phyloP scores from a whole-genome alignment of 2,329 filamentous ascomycete genomes.

The Fusarium begoniae region DNA sequence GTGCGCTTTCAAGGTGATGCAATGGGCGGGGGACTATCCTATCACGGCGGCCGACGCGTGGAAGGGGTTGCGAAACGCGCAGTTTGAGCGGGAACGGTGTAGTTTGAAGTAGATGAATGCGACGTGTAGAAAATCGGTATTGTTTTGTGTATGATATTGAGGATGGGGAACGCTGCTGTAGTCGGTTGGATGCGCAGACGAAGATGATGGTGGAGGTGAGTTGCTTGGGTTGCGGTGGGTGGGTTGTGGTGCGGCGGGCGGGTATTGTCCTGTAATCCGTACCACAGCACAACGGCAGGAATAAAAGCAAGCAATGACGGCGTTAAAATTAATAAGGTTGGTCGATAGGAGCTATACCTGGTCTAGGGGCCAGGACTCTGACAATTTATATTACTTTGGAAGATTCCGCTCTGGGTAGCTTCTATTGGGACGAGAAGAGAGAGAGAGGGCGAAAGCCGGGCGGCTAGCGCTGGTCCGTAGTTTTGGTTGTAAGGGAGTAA shows the following conservation, averaged over 20 bases:
- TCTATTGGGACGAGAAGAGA: neutral
- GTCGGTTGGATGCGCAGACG: neutral
- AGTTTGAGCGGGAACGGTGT: conserved; percentile 20
- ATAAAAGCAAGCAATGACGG: conserved; percentile 4
- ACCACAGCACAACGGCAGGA: conserved; percentile 4
- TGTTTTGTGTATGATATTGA: conserved; percentile 12
- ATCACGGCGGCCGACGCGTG: conserved; percentile 43
- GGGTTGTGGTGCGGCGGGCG: conserved; percentile 29
- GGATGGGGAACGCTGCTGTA: neutral
- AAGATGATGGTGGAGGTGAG: conserved; percentile 36
- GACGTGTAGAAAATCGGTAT: conserved; percentile 22
- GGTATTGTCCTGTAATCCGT: conserved; percentile 9
- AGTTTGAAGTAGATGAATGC: conserved; percentile 31
- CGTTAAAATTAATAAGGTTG: conserved; percentile 33
- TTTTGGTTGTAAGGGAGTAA: neutral
- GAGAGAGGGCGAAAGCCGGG: conserved; percentile 6
- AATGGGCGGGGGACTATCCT: conserved; percentile 44
- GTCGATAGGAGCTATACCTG: conserved; percentile 12
- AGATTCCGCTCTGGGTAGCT: conserved; percentile 3
- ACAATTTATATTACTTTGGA: conserved; percentile 9
- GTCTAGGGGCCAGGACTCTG: neutral
- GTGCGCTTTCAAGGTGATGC: conserved; percentile 50
- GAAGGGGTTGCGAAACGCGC: conserved; percentile 40
- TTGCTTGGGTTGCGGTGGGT: conserved; percentile 20
- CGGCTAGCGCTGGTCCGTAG: conserved; percentile 2